Percentiles rank a stretch among this genome's conserved stretches.
phyloP scores from a whole-genome alignment of 1,284 basidiomycete species.

The Irpex lacteus region DNA sequence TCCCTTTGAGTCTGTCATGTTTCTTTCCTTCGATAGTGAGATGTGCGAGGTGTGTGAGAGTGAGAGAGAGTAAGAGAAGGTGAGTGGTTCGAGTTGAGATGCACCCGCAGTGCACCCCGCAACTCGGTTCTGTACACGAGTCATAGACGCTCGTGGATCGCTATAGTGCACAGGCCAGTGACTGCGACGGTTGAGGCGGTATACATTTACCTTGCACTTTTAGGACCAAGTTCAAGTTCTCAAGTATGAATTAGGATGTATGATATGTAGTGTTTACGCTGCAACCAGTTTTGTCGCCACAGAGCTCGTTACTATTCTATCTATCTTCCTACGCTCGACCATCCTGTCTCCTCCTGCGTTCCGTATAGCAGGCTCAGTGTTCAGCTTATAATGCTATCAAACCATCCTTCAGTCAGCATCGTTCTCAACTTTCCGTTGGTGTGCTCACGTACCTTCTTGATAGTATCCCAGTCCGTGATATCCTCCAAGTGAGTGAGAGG shows the following conservation, averaged over 20 bases:
- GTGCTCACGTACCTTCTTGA: slow-evolving; percentile 76
- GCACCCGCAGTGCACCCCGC: too few relatives aligned
- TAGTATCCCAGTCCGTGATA: slow-evolving; percentile 66
- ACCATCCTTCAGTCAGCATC: neutral
- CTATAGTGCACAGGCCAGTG: too few relatives aligned
- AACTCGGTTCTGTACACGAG: neutral
- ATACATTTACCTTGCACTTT: too few relatives aligned
- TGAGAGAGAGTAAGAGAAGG: neutral
- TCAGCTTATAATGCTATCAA: slow-evolving; percentile 74
- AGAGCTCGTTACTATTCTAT: slow-evolving; percentile 71
- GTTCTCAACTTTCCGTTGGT: too few relatives aligned
- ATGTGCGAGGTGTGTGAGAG: neutral
- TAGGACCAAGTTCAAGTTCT: too few relatives aligned
- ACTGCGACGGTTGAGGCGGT: too few relatives aligned
- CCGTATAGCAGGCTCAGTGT: slow-evolving; percentile 45
- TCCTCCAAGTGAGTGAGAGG: slow-evolving; percentile 44
- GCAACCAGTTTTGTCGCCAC: slow-evolving; percentile 82
- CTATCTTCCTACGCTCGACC: slow-evolving; percentile 45
- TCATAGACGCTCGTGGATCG: neutral
- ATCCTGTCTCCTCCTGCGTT: slow-evolving; percentile 34
- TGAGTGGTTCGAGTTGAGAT: neutral
- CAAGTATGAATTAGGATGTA: too few relatives aligned
- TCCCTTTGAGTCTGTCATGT: slow-evolving; percentile 9
- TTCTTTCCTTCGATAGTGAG: too few relatives aligned
- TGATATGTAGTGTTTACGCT: too few relatives aligned